phyloP scores from a whole-genome alignment of 164 flowering plant species.

The Paratinospora sagittata region DNA sequence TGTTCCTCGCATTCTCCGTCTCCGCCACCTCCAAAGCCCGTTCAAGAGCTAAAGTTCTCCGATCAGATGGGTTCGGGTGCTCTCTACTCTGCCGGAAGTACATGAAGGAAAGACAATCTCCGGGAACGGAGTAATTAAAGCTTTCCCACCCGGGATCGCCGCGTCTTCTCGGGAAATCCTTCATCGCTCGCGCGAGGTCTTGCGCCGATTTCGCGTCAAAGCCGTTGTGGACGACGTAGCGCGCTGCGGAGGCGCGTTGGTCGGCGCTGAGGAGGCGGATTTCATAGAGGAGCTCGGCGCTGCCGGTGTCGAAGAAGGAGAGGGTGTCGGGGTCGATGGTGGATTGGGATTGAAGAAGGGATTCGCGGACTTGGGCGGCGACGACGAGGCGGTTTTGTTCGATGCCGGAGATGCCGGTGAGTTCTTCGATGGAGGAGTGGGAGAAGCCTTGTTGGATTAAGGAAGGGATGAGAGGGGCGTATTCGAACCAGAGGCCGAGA shows the following conservation, averaged over 20 bases:
- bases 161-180: slow-evolving; percentile 66
- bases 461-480: slow-evolving; percentile 69
- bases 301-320: slow-evolving; percentile 48
- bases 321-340: slow-evolving; percentile 33
- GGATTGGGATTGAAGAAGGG: slow-evolving; percentile 46
- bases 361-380: slow-evolving; percentile 65
- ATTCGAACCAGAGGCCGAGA: slow-evolving; percentile 79
- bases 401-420: slow-evolving; percentile 72
- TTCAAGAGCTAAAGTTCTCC: slow-evolving; percentile 31
- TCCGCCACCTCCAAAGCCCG: slow-evolving; percentile 48
- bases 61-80: slow-evolving; percentile 34
- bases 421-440: slow-evolving; percentile 64
- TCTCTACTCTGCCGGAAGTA: slow-evolving; percentile 59
- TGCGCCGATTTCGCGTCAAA: slow-evolving; percentile 43
- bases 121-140: slow-evolving; percentile 46
- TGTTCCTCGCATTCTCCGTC: slow-evolving; percentile 43
- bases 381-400: slow-evolving; percentile 82
- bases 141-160: slow-evolving; percentile 61
- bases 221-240: slow-evolving; percentile 24
- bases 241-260: slow-evolving; percentile 56
- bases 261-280: slow-evolving; percentile 48
- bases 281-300: slow-evolving; percentile 68
- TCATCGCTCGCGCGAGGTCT: slow-evolving; percentile 78
- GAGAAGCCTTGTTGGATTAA: slow-evolving; percentile 61
- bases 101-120: slow-evolving; percentile 73